These are phyloP conservation scores for Ogataea thermomethanolica DNA, from an alignment of 805 yeast genomes.

Conservation along the genomic window DNA sequence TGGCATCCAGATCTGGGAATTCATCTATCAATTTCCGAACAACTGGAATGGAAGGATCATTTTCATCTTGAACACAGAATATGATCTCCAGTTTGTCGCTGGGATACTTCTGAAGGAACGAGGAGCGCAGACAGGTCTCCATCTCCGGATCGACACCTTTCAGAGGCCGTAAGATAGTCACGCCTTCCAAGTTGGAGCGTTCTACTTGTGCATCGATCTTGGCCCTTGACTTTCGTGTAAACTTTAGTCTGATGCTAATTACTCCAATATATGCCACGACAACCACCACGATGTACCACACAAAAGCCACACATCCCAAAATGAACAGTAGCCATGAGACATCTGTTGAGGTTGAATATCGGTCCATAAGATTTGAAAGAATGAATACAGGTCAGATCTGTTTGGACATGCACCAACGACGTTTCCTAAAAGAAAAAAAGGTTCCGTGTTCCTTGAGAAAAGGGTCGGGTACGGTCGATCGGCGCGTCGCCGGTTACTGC, in stretches of 20 bases:
- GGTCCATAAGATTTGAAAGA: neutral
- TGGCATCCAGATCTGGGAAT: conserved; percentile 57
- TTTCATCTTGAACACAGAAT: conserved; percentile 65
- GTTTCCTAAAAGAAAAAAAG: neutral
- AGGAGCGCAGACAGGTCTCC: conserved; percentile 60
- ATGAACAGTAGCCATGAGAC: neutral
- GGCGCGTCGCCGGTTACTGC: conserved; percentile 3
- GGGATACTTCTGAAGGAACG: conserved; percentile 69
- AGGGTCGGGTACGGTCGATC: conserved; percentile 1
- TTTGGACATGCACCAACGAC: neutral
- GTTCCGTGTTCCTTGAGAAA: neutral
- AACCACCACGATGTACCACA: conserved; percentile 31
- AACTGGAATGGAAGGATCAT: conserved; percentile 64
- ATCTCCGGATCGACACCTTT: conserved; percentile 82
- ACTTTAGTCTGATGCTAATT: conserved; percentile 23
- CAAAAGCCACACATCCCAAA: conserved; percentile 18
- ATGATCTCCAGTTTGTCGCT: conserved; percentile 56
- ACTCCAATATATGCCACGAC: conserved; percentile 29
- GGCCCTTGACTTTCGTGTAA: conserved; percentile 19
- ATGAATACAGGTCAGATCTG: neutral
- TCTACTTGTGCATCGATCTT: conserved; percentile 18
- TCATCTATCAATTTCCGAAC: conserved; percentile 46
- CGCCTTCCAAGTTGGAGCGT: conserved; percentile 51
- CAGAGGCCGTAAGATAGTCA: conserved; percentile 75
- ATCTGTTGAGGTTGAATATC: neutral